Base-by-base conservation (phyloP, 1,139 yeast species). In the Candida gigantensis region DNA sequence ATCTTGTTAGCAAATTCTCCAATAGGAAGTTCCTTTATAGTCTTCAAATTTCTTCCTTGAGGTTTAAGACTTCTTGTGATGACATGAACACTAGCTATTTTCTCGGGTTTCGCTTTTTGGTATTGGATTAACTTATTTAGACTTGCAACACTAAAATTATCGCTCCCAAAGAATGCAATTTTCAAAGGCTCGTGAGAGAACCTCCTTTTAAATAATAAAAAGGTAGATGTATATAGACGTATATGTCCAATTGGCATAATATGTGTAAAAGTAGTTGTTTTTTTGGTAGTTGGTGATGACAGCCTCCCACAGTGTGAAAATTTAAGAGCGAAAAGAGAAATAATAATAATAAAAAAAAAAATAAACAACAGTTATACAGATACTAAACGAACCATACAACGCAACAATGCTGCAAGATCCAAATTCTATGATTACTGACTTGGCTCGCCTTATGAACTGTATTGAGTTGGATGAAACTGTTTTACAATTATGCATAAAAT, bases 101-200 rank as follows among this genome's bases (percentile, higher is more conserved):
- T 46, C 0, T 49, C 43, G 0, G 69, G 64, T 11, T 52, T 43
- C 9, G 40, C 16, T n/a, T 43, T 31, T 36, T 58, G 55, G 30
- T 74, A 58, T 3, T 62, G 52, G 2, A 69, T 45, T 5, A 88
- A 58, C 11, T 63, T 68, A 8, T 59, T 50, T 29, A 89, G 65
- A 5, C 90, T 76, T 7, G 62, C 65, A 6, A 81, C 73, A 45
- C 95, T 82, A 60, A 88, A 89, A 26, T 57, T 57, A 52, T 89
- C 97, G 4, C 92, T 78, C 1, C 97, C 97, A 57, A 90, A 89
- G 53, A 81, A 86, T 5, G 87, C 81, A 13, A 84, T 65, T 15
- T 38, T 39, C 25, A 48, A 39, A 6, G 47, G 49, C 5, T 42
- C 44, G 28, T 28, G 13, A 17, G 20, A 26, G 28, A 19, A 2